Conservation (phyloP, 805 yeast genomes). For the Candida silvatica region DNA sequence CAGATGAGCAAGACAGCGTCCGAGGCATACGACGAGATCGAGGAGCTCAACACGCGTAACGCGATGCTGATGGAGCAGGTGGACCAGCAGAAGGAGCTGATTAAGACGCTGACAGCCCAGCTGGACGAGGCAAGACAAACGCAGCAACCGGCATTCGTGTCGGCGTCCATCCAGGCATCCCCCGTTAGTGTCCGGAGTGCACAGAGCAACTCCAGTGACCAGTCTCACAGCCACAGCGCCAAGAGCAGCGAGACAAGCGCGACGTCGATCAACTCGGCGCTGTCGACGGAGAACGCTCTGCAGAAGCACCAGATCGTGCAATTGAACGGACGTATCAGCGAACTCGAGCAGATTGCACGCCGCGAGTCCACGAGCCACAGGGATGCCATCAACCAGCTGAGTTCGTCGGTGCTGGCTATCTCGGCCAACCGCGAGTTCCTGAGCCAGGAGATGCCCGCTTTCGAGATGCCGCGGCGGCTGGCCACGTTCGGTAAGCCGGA, state of each 20-base stretch:
- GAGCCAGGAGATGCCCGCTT: too few relatives aligned
- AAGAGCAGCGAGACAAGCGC: too few relatives aligned
- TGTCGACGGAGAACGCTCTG: too few relatives aligned
- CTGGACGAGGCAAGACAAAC: slow-evolving; percentile 1
- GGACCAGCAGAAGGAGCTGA: slow-evolving; percentile 6
- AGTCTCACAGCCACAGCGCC: too few relatives aligned
- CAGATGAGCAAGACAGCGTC: slow-evolving; percentile 20
- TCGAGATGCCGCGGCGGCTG: too few relatives aligned
- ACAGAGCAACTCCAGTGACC: too few relatives aligned
- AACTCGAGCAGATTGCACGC: slow-evolving; percentile 11
- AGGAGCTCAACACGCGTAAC: slow-evolving; percentile 15
- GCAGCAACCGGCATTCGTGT: neutral
- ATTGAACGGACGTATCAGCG: too few relatives aligned
- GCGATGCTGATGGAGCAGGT: slow-evolving; percentile 6
- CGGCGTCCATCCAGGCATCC: too few relatives aligned
- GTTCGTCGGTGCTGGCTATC: slow-evolving; percentile 14
- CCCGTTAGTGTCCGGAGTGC: too few relatives aligned
- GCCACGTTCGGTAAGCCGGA: too few relatives aligned
- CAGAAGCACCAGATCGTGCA: too few relatives aligned
- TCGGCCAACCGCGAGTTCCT: slow-evolving; percentile 14
- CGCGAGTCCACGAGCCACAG: slow-evolving; percentile 10
- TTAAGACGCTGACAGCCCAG: slow-evolving; percentile 1
- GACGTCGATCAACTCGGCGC: too few relatives aligned
- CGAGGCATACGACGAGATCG: slow-evolving; percentile 18
- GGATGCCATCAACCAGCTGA: slow-evolving; percentile 10